Base-by-base conservation (phyloP, 305 asterid genomes). In the Caryopteris hybrid region DNA sequence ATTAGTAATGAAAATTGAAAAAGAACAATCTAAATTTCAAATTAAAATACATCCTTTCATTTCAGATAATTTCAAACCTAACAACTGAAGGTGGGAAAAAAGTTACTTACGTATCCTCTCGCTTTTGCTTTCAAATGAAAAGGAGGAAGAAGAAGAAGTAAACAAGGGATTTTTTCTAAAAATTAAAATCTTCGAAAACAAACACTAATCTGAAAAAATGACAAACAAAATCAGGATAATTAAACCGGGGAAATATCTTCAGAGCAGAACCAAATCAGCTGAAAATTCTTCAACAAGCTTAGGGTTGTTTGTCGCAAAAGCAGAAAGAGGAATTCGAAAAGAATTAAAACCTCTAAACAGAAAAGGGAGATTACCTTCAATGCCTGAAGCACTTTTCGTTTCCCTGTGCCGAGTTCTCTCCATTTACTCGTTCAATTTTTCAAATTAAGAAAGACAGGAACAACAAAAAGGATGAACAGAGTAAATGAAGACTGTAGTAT, bases 381-480 rank as follows among this genome's bases (percentile, higher is more conserved):
- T 54, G 52, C 81, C 84, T 18, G 93, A 72, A 74, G 89, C 84
- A 60, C 97, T 90, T 72, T 78, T 88, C 61, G 92, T 81, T 83
- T 85, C 90, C 81, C 87, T 73, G 77, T 81, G 96, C 17, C 93
- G 93, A 84, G 84, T 73, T 76, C 80, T 81, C 84, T 90, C 94
- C 98, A 92, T 92, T 78, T 76, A 61, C 68, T 57, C n/a, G n/a
- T n/a, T 66, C 61, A 8, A 54, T 75, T 61, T 64, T 80, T 84
- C 81, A 81, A 81, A 74, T 60, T 54, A 57, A 27, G 69, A 45
- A 48, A 9, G 62, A 66, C 64, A 70, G 66, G 54, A 47, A 72
- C 46, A 45, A 68, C 75, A 42, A 72, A n/a, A 74, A 63, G 2
- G 78, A 58, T 45, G 45, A 18, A 43, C 51, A 48, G 53, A 73